phyloP scores from a whole-genome alignment of 805 yeast species.

The Metschnikowia aberdeeniae region DNA sequence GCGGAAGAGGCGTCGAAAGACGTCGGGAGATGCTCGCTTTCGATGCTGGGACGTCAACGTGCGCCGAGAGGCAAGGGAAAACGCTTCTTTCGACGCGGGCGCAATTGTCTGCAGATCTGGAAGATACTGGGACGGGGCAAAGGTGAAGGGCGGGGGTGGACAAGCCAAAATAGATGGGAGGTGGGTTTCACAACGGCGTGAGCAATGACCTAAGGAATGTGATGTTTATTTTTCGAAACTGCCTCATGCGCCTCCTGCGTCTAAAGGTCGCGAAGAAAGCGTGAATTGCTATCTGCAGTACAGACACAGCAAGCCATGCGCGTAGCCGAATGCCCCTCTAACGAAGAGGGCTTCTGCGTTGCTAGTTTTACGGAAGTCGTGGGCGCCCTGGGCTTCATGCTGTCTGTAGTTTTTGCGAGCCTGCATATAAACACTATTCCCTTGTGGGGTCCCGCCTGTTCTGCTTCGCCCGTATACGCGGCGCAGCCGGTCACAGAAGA shows the following conservation, averaged over 20 bases:
- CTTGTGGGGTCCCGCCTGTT: too few species aligned
- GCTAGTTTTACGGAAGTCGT: not conserved
- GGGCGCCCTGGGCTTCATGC: too few species aligned
- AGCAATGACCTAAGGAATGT: not conserved
- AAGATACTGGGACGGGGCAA: not conserved
- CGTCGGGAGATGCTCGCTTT: not conserved
- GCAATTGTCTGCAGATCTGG: not conserved
- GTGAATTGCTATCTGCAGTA: slow-evolving; percentile 1
- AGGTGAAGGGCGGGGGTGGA: not conserved
- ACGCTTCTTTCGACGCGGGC: slow-evolving; percentile 3
- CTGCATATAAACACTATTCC: too few species aligned
- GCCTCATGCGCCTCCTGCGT: slow-evolving; percentile 5
- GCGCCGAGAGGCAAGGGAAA: not conserved
- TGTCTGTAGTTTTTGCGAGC: too few species aligned
- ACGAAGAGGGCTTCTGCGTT: not conserved
- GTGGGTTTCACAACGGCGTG: not conserved
- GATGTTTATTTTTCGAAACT: slow-evolving; percentile 2
- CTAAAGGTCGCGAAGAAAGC: slow-evolving; percentile 6
- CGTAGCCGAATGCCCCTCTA: not conserved
- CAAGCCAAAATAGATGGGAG: not conserved
- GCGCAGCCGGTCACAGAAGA: too few species aligned
- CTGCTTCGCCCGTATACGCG: too few species aligned
- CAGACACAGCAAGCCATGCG: slow-evolving; percentile 1
- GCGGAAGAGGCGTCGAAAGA: not conserved
- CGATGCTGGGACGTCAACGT: not conserved